Base-by-base conservation (phyloP, 139 green algal genomes). In the Tetradesmus lagerheimii region DNA sequence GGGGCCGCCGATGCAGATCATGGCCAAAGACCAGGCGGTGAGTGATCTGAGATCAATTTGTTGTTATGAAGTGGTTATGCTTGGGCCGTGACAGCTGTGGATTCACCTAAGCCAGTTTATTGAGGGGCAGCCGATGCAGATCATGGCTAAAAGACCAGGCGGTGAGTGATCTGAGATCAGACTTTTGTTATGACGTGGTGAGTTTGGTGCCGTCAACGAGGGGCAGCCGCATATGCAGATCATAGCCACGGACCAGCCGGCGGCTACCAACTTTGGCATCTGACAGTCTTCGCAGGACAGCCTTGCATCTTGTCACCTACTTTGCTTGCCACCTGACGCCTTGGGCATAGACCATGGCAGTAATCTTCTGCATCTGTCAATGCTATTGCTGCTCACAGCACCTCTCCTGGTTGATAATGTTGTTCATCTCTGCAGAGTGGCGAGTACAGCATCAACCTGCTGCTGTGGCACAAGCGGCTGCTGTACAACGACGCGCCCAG, bases 391-490 rank as follows among this genome's bases (percentile, higher is more conserved):
- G 31, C 11, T n/a, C n/a, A n/a, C n/a, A n/a, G n/a, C 71, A 80
- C 71, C 14, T 18, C 27, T 41, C 29, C 31, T 41, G 18, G 37
- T 29, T 66, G 41, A 11, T 37, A 2, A 18, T 27, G n/a, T 43
- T 25, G 27, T n/a, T n/a, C n/a, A n/a, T n/a, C n/a, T n/a, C 38
- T 82, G 66, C 84, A 89, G 84, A 75, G 67, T 82, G 84, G 75
- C 11, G 86, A 75, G 75, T 85, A 84, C 45, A 45, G 47, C 15
- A 37, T 85, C 8, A 80, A 75, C 75, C 75, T 90, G 74, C 86
- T 90, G 86, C 47, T 90, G 75, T 90, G 86, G 86, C 86, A 90
- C 86, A 85, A 90, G 86, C 43, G 38, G n/a, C 74, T 90, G 86
- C 74, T 90, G 74, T 90, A 85, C 38, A 53, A 62, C 9, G 75